Evolutionary conservation across 176 grass and related monocot species (phyloP), one percentile per base, ranked within the genome.

Genomic region (Hordeum marinum): DNA sequence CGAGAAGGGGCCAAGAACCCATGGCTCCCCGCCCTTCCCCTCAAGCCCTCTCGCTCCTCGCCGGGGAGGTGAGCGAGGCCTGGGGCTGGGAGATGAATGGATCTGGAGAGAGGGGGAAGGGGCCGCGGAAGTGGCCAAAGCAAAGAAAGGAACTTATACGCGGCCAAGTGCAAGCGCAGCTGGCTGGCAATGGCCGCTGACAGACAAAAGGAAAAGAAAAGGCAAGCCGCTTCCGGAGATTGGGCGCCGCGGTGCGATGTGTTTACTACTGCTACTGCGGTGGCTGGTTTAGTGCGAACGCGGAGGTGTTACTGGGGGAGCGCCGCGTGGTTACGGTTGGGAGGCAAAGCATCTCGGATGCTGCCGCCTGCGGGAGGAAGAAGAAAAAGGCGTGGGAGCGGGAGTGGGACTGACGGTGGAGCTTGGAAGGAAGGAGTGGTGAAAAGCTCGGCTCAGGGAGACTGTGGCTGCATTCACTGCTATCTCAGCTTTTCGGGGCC

Each of bases 71-170:
- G 62, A 39, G 68, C 27, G 59, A 59, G 52, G 20, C 39, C 24
- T 55, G 34, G 12, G 71, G 4, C 18, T 68, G 34, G 18, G 52
- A 13, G 70, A 76, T 29, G 65, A 72, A 65, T 50, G 90, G 90
- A 94, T 94, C 93, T 94, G 82, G 65, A 71, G 42, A 11, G 64
- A 54, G 27, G 50, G 18, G 42, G 70, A 75, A 69, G 21, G 31
- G 40, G 76, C 58, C 48, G 75, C 67, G 59, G 89, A 80, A 60
- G 80, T 63, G 76, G 61, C 61, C 80, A 87, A 90, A 84, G 85
- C 29, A 0, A 55, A 75, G 73, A 14, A 67, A 80, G 55, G 62
- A 81, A 89, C 77, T 88, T 92, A 81, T 85, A 90, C 86, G 74
- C 82, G 71, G n/a, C 10, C 48, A 79, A 74, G 70, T 5, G 70